These are phyloP conservation scores for Talaromyces rugulosus DNA, from an alignment of 2,329 filamentous ascomycete genomes.

Conservation along the genomic window DNA sequence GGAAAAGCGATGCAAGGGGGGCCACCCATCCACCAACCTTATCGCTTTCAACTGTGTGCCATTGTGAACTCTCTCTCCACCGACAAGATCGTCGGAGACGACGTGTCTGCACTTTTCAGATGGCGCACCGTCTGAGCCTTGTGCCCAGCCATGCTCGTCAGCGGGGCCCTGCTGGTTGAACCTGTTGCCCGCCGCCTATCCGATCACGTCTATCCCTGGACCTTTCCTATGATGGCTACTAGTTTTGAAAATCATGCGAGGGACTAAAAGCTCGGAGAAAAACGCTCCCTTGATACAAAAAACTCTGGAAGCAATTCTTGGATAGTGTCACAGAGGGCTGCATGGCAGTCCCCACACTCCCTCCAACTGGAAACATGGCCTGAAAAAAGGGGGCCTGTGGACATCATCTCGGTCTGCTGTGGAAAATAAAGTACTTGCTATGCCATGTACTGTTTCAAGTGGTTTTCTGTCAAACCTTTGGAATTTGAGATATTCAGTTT, in stretches of 20 bases:
- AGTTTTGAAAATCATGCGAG: constrained; percentile 10
- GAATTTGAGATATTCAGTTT: neutral
- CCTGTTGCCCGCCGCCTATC: neutral
- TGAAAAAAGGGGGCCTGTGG: neutral
- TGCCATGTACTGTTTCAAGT: neutral
- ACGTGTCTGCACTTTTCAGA: neutral
- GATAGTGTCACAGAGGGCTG: neutral
- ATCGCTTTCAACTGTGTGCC: neutral
- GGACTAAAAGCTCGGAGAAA: constrained; percentile 3
- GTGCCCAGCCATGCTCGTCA: neutral
- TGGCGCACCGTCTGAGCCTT: neutral
- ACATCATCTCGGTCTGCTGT: neutral
- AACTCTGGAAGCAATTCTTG: neutral
- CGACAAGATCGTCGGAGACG: neutral
- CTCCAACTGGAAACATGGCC: neutral
- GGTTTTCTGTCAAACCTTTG: neutral
- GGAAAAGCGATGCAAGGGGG: neutral
- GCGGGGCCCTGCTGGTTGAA: neutral
- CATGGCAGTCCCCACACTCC: neutral
- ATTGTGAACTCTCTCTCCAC: neutral
- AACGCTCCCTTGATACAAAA: neutral
- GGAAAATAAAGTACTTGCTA: neutral
- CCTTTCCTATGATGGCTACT: constrained; percentile 5
- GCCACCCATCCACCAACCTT: neutral
- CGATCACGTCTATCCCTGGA: neutral